phyloP scores from a whole-genome alignment of 2,329 filamentous ascomycete species.

The Colletotrichum lentis region DNA sequence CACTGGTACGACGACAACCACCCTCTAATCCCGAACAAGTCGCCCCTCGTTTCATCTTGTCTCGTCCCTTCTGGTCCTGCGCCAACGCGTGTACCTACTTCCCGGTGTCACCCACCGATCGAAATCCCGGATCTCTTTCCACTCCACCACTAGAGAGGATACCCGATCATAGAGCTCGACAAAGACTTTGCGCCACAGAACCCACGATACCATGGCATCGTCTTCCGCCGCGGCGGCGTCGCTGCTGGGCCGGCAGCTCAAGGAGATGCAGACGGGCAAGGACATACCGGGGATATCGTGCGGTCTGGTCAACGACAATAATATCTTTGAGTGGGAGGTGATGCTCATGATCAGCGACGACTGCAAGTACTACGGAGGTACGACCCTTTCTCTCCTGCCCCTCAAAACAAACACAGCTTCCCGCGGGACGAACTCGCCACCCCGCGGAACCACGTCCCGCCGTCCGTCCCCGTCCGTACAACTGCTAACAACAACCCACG shows the following conservation, averaged over 20 bases:
- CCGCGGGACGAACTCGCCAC: background rate
- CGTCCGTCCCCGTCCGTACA: background rate
- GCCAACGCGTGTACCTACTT: background rate
- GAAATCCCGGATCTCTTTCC: background rate
- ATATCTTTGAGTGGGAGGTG: slow-evolving; percentile 97
- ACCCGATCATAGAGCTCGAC: background rate
- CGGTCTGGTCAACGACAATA: slow-evolving; percentile 82
- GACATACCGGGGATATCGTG: slow-evolving; percentile 95
- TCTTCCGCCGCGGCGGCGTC: slow-evolving; percentile 68
- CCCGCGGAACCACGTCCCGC: background rate
- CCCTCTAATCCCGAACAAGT: too few species aligned
- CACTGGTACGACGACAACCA: background rate
- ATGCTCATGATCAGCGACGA: slow-evolving; percentile 99
- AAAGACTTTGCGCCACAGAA: too few species aligned
- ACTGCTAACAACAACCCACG: slow-evolving; percentile 1
- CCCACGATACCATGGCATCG: slow-evolving; percentile 48
- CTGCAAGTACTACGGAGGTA: slow-evolving; percentile 92
- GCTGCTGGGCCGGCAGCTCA: slow-evolving; percentile 84
- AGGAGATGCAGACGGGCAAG: slow-evolving; percentile 90
- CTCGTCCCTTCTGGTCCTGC: background rate
- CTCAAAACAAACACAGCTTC: background rate
- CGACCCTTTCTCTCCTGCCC: slow-evolving; percentile 10
- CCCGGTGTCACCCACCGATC: slow-evolving; percentile 3
- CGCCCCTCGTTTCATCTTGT: too few species aligned
- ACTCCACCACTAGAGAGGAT: background rate